Evolutionary conservation across 257 asterid species (phyloP), one percentile per base, ranked within the genome.

Genomic region (Solanum tacnaense): DNA sequence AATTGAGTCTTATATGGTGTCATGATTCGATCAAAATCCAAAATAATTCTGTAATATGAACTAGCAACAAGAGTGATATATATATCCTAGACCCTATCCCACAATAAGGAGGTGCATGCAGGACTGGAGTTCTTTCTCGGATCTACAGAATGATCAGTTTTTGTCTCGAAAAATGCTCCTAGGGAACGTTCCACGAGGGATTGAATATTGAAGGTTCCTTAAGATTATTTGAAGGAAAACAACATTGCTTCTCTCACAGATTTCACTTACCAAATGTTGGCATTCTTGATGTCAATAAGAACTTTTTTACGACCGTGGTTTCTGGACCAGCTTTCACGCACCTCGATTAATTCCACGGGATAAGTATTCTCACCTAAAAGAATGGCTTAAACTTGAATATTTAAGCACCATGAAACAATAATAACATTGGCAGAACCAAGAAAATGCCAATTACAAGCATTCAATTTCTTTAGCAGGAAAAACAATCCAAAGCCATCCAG

Each of bases 311-410:
- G 16, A 44, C 52, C 52, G 0, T 13, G 0, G 6, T 44, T 0
- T 44, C 1, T 0, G 52, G 0, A 0, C 52, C 18, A 44, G 0
- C 6, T 44, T 44, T 0, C 7, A 0, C n/a, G 1, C n/a, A 52
- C 62, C 62, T 16, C 9, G 0, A 52, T 52, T 52, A 52, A 52
- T 18, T 52, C 0, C 9, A 52, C 9, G 0, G 4, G 4, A 52
- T 16, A 52, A 16, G 62, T 52, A 52, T 52, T 18, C 62, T 52
- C 9, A 52, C 62, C 62, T 52, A 16, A 52, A 5, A 52, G 62
- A 52, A 52, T 52, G 62, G n/a, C 62, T 52, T 52, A 16, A 18
- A 52, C 62, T 52, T 52, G 62, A 52, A 52, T 52, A 52, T 52
- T 18, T 52, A 52, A 52, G 23, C 23, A 52, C 62, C 62, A 52